phyloP scores from a whole-genome alignment of 352 stramenopile species.

The Globisporangium parvum region DNA sequence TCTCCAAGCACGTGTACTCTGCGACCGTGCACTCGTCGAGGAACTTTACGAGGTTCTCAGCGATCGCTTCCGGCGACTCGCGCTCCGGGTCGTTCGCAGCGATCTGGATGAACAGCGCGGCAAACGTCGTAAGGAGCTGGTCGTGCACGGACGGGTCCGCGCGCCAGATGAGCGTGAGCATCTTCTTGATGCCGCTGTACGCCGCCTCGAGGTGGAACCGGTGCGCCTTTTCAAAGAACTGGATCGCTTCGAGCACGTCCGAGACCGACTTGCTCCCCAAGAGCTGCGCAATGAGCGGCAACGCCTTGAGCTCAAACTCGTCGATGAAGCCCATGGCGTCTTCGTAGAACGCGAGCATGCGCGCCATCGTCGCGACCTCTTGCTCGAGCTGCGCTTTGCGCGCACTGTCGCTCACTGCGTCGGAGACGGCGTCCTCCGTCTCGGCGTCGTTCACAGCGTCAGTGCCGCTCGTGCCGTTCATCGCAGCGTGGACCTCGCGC shows the following conservation, averaged over 20 bases:
- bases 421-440: not conserved
- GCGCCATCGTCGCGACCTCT: slow-evolving; percentile 70
- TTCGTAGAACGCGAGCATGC: slow-evolving; percentile 87
- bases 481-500: slow-evolving; percentile 57
- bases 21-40: slow-evolving; percentile 70
- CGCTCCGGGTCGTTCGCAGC: slow-evolving; percentile 35
- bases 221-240: slow-evolving; percentile 91
- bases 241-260: slow-evolving; percentile 91
- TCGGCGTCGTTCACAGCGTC: slow-evolving; percentile 3
- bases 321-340: slow-evolving; percentile 92
- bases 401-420: slow-evolving; percentile 20
- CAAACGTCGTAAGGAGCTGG: slow-evolving; percentile 85
- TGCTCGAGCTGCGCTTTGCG: slow-evolving; percentile 47
- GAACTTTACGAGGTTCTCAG: slow-evolving; percentile 68
- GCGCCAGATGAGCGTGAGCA: slow-evolving; percentile 90
- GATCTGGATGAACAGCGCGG: slow-evolving; percentile 56
- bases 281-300: slow-evolving; percentile 76
- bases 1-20: slow-evolving; percentile 73
- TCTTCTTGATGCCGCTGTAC: slow-evolving; percentile 86
- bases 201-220: slow-evolving; percentile 88
- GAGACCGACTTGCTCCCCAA: slow-evolving; percentile 89
- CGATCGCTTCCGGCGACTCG: slow-evolving; percentile 35
- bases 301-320: slow-evolving; percentile 77
- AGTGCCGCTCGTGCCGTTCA: slow-evolving; percentile 23
- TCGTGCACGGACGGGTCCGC: slow-evolving; percentile 86